Percentiles rank a stretch among this genome's conserved stretches.
phyloP scores from a whole-genome alignment of 768 basidiomycete genomes.

The Kwoniella pini region DNA sequence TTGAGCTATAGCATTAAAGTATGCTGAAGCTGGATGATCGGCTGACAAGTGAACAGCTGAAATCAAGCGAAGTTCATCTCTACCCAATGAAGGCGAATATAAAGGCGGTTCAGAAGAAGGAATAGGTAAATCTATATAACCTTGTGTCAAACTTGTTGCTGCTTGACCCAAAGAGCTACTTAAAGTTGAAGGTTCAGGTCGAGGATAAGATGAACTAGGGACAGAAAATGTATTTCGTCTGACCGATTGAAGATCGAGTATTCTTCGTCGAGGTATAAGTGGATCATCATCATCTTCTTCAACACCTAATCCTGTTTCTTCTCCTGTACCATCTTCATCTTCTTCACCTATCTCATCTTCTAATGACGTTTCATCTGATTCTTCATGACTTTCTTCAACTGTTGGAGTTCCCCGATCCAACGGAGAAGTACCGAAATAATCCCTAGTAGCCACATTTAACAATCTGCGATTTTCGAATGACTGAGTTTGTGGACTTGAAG shows the following conservation, averaged over 20 bases:
- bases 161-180: slow-evolving; percentile 2
- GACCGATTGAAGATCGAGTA: slow-evolving; percentile 6
- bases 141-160: background rate
- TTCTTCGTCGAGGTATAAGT: slow-evolving; percentile 27
- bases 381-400: background rate
- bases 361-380: background rate
- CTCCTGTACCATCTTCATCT: background rate
- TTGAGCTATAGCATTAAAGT: slow-evolving; percentile 34
- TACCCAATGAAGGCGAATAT: slow-evolving; percentile 38
- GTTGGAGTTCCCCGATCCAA: background rate
- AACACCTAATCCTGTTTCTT: slow-evolving; percentile 5
- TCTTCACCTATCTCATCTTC: background rate
- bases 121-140: slow-evolving; percentile 26
- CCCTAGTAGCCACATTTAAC: background rate
- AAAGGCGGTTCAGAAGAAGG: slow-evolving; percentile 35
- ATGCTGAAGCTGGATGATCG: slow-evolving; percentile 42
- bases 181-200: background rate
- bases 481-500: background rate
- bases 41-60: slow-evolving; percentile 45
- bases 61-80: slow-evolving; percentile 42
- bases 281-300: slow-evolving; percentile 42
- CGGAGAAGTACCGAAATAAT: slow-evolving; percentile 16
- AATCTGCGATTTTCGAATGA: background rate
- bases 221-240: slow-evolving; percentile 15
- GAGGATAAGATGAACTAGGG: background rate